A percentile compares a stretch with the other conserved stretches of the same genome.
Conservation (phyloP, 768 basidiomycete species). For the Clathrus columnatus region DNA sequence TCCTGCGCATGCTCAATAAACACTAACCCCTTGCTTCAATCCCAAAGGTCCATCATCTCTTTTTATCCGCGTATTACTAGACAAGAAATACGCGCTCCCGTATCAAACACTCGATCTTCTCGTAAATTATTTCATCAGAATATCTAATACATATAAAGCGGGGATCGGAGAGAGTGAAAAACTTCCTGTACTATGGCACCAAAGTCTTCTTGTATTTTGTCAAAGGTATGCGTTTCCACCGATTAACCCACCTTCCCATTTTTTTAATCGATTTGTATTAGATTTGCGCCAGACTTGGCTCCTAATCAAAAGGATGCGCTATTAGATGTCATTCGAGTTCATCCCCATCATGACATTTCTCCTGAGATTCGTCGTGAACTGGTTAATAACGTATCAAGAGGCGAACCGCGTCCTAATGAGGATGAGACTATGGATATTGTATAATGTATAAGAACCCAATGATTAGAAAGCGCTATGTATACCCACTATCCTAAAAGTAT, state of each 20-base stretch:
- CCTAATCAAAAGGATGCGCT: constrained; percentile 97
- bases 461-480: not conserved
- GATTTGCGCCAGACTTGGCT: constrained; percentile 89
- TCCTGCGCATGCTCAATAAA: not conserved
- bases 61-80: constrained; percentile 91
- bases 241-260: not conserved
- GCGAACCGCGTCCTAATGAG: constrained; percentile 61
- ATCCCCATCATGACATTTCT: constrained; percentile 81
- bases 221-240: constrained; percentile 54
- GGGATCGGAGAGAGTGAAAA: constrained; percentile 65
- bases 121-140: constrained; percentile 95
- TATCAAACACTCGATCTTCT: constrained; percentile 97
- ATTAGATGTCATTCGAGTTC: constrained; percentile 82
- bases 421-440: constrained; percentile 48
- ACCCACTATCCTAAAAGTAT: not conserved
- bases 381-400: constrained; percentile 77
- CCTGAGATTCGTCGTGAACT: constrained; percentile 87
- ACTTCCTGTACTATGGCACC: constrained; percentile 98
- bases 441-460: not conserved
- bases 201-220: constrained; percentile 87
- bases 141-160: constrained; percentile 79
- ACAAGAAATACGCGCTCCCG: constrained; percentile 96
- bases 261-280: constrained; percentile 22
- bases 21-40: not conserved
- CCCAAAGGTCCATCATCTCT: constrained; percentile 77